A percentile compares a stretch with the other conserved stretches of the same genome.
Conservation (phyloP, 805 yeast genomes). For the Yamadazyma sp. region DNA sequence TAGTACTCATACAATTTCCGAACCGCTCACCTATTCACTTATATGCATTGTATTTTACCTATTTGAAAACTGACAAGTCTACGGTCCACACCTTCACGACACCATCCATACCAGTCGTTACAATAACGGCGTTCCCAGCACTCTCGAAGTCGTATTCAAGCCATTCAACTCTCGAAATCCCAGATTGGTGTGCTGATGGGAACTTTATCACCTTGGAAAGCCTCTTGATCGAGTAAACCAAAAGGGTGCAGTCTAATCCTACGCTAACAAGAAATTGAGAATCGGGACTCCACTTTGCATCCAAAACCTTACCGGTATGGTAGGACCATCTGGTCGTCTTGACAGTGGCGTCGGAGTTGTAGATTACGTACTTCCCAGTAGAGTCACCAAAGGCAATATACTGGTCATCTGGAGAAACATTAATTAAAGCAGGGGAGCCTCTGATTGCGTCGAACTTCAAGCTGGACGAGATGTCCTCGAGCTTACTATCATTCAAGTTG, state of each 20-base stretch:
- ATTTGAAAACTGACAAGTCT: conserved; percentile 5
- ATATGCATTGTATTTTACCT: too few relatives aligned
- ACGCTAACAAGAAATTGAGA: conserved; percentile 74
- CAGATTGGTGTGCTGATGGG: conserved; percentile 84
- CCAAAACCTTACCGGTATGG: conserved; percentile 80
- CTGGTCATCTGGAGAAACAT: conserved; percentile 68
- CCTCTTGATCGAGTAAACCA: conserved; percentile 72
- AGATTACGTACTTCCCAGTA: conserved; percentile 82
- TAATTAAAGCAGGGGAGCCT: conserved; percentile 43
- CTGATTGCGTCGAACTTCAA: conserved; percentile 58
- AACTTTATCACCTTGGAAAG: conserved; percentile 77
- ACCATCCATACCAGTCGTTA: conserved; percentile 82
- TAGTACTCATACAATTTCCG: too few relatives aligned
- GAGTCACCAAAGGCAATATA: conserved; percentile 82
- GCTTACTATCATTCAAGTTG: conserved; percentile 28
- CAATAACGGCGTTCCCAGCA: conserved; percentile 18
- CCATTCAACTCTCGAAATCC: conserved; percentile 80
- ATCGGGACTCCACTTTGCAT: conserved; percentile 77
- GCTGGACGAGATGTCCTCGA: conserved; percentile 26
- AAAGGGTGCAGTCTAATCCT: conserved; percentile 79
- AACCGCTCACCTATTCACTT: too few relatives aligned
- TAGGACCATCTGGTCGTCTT: conserved; percentile 93
- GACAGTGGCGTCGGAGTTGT: conserved; percentile 54
- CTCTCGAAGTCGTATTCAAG: conserved; percentile 26
- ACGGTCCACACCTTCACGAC: conserved; percentile 73